These are phyloP conservation scores for Solanum stenotomum DNA, from an alignment of 257 asterid species.

Conservation along the genomic window DNA sequence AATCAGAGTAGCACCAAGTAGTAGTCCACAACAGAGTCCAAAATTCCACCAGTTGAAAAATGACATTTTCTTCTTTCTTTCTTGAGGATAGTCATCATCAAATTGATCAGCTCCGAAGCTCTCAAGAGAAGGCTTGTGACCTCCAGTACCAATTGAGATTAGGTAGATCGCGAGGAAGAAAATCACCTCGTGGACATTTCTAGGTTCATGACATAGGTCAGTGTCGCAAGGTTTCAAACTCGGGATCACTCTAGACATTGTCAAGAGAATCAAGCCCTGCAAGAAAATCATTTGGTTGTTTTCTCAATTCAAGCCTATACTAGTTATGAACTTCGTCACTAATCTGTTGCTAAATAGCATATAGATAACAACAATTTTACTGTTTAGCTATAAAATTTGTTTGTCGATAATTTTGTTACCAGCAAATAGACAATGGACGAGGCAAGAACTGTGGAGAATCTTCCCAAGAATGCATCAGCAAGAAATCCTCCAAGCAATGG, in stretches of 20 bases:
- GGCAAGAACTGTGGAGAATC: neutral
- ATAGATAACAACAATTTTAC: no score
- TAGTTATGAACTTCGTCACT: neutral
- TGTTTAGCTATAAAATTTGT: neutral
- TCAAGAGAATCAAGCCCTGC: conserved; percentile 43
- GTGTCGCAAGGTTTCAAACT: conserved; percentile 17
- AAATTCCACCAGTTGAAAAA: conserved; percentile 88
- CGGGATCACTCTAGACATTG: conserved; percentile 2
- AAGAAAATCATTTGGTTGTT: neutral
- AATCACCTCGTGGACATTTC: conserved; percentile 13
- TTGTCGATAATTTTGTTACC: neutral
- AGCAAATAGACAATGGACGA: neutral
- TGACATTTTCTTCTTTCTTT: conserved; percentile 43
- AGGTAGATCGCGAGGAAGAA: conserved; percentile 58
- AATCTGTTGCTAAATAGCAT: neutral
- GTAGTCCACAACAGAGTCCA: conserved; percentile 55
- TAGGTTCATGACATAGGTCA: conserved; percentile 8
- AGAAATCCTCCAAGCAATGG: conserved; percentile 1
- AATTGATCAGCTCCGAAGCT: conserved; percentile 76
- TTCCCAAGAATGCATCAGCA: neutral
- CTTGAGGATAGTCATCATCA: conserved; percentile 32
- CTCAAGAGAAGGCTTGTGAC: conserved; percentile 75
- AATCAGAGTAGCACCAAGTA: conserved; percentile 44
- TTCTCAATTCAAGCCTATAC: no score
- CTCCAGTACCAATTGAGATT: conserved; percentile 53